Percentiles rank a stretch among this genome's conserved stretches.
phyloP scores from a whole-genome alignment of 192 early-diverging fungal genomes.

The Coemansia sp. region DNA sequence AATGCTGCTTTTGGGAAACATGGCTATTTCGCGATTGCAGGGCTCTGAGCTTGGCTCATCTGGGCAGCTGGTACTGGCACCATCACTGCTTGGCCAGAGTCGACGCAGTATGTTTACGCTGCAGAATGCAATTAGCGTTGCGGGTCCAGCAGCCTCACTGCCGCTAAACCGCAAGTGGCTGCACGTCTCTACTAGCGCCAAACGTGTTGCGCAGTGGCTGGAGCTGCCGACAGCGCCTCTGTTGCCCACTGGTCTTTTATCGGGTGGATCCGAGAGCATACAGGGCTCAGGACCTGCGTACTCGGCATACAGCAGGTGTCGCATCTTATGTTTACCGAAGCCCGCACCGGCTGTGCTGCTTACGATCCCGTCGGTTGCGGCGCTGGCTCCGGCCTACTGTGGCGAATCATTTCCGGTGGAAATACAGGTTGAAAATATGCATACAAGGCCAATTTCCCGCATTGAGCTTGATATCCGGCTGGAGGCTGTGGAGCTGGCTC shows the following conservation, averaged over 20 bases:
- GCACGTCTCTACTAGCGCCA: neutral
- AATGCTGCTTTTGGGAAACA: conserved; percentile 23
- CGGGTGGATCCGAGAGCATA: neutral
- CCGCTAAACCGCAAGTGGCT: conserved; percentile 27
- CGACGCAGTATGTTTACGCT: conserved; percentile 9
- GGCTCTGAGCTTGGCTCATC: conserved; percentile 7
- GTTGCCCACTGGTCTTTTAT: neutral
- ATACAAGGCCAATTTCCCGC: conserved; percentile 2
- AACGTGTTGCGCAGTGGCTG: conserved; percentile 14
- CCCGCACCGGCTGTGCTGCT: conserved; percentile 10
- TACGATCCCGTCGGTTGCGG: conserved; percentile 12
- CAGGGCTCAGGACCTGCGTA: conserved; percentile 18
- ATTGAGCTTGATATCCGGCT: conserved; percentile 14
- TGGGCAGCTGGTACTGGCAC: conserved; percentile 1
- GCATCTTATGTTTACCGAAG: conserved; percentile 15
- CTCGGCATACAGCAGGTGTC: conserved; percentile 45
- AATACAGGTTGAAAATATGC: conserved; percentile 20
- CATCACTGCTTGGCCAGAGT: neutral
- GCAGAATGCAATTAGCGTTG: conserved; percentile 6
- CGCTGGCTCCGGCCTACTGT: conserved; percentile 25
- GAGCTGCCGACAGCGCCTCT: conserved; percentile 24
- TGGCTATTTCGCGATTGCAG: conserved; percentile 17
- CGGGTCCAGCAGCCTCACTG: conserved; percentile 23
- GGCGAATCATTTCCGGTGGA: conserved; percentile 42
- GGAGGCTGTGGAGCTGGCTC: neutral